Base-by-base conservation (phyloP, 73 alveolate genomes). In the Uronychia setigera region DNA sequence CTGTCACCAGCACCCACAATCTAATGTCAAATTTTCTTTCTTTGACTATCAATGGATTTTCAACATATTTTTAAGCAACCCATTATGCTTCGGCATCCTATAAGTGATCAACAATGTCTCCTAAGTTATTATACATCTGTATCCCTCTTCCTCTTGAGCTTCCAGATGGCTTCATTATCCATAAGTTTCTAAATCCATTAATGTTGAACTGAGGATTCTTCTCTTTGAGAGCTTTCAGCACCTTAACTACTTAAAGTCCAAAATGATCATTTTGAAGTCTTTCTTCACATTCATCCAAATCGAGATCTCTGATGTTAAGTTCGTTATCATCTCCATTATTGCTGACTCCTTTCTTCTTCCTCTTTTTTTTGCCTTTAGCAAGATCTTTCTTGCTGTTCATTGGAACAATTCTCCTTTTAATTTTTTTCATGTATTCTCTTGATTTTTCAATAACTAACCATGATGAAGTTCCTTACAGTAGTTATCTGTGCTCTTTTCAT, bases 81-180 rank as follows among this genome's bases (percentile, higher is more conserved):
- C 97, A 97, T 86, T 96, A 96, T 19, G 97, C 96, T 88, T 95
- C 99, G 74, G 87, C 94, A 80, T 87, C 86, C 76, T 92, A 93
- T 76, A 97, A 92, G 75, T 95, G 92, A 46, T 98, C 97, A 58
- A 96, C 89, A 60, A 98, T 97, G 88, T 98, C 99, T 33, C 91
- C 96, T 59, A 98, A 86, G 86, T 93, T 92, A 32, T 96, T 96
- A 76, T 89, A 96, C 77, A 99, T 95, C 46, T 76, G 86, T 1
- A 97, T 97, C 25, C 99, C 99, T 86, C 99, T 88, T 28, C 99
- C 99, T 35, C 99, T 87, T 31, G 99, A 95, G 67, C 94, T 82
- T 1, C 99, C 99, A 33, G 99, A 98, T 29, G 99, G 99, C 81
- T 98, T 98, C 30, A 98, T 95, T 80, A 98, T 98, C 99, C 99